A percentile compares a stretch with the other conserved stretches of the same genome.
Conservation (phyloP, 306 rosid species). For the Rosa persica region DNA sequence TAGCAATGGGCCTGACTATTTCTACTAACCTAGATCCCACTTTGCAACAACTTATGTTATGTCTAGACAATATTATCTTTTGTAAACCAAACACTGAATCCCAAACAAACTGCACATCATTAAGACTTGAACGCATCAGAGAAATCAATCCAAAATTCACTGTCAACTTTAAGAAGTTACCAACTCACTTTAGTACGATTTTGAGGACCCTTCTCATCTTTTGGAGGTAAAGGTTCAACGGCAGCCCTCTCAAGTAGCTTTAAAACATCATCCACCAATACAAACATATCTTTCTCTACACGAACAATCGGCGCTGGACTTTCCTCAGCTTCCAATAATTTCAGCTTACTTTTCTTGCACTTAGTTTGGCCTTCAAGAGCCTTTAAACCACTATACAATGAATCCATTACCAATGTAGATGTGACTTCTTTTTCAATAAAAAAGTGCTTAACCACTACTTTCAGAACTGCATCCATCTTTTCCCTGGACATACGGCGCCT, state of each 20-base stretch:
- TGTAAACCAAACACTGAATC: background rate
- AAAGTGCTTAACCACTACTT: conserved; percentile 89
- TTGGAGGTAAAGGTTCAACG: conserved; percentile 93
- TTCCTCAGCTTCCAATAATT: conserved; percentile 75
- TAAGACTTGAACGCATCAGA: background rate
- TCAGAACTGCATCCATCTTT: conserved; percentile 80
- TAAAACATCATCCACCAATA: conserved; percentile 88
- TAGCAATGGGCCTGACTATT: background rate
- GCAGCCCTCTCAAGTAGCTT: conserved; percentile 92
- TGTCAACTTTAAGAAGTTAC: conserved; percentile 10
- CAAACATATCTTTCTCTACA: conserved; percentile 83
- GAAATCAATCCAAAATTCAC: conserved; percentile 2
- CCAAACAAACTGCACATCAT: background rate
- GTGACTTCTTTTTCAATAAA: conserved; percentile 98
- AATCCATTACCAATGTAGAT: conserved; percentile 97
- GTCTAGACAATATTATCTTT: background rate
- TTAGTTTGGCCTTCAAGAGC: conserved; percentile 90
- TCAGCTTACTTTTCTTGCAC: conserved; percentile 59
- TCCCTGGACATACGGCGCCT: conserved; percentile 90
- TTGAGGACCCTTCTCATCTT: conserved; percentile 99
- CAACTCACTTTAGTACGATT: conserved; percentile 89
- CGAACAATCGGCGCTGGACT: conserved; percentile 88
- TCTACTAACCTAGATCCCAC: background rate
- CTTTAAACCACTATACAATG: conserved; percentile 93
- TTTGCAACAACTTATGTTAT: background rate